phyloP scores from a whole-genome alignment of 148 eudicot genomes.

The Cornus florida region DNA sequence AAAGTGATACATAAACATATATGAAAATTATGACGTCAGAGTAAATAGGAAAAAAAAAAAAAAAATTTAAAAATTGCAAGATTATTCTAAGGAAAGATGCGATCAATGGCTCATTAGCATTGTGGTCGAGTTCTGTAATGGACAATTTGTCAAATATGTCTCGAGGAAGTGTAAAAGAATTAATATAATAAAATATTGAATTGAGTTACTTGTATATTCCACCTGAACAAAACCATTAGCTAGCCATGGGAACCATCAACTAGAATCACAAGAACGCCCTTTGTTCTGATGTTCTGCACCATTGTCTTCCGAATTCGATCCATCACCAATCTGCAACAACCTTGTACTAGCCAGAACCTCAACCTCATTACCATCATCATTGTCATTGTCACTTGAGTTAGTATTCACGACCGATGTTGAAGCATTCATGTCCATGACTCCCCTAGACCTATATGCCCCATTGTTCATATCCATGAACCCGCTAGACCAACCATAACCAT shows the following conservation, averaged over 20 bases:
- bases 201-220: too few species aligned
- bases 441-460: background rate
- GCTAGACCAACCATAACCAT: background rate
- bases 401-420: background rate
- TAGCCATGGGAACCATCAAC: background rate
- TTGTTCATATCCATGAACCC: background rate
- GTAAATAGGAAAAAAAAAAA: too few species aligned
- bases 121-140: too few species aligned
- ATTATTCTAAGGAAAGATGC: too few species aligned
- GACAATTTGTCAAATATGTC: too few species aligned
- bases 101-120: too few species aligned
- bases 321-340: background rate
- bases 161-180: too few species aligned
- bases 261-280: slow-evolving; percentile 5
- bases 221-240: too few species aligned
- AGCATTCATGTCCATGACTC: background rate
- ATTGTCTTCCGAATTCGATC: background rate
- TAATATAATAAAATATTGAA: too few species aligned
- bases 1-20: too few species aligned
- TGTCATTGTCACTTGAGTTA: background rate
- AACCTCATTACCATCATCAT: background rate
- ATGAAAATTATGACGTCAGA: too few species aligned
- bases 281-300: background rate
- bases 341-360: background rate
- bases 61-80: too few species aligned